Evolutionary conservation across 2,329 filamentous ascomycete genomes (phyloP).

Genomic region (Alternaria sp.): DNA sequence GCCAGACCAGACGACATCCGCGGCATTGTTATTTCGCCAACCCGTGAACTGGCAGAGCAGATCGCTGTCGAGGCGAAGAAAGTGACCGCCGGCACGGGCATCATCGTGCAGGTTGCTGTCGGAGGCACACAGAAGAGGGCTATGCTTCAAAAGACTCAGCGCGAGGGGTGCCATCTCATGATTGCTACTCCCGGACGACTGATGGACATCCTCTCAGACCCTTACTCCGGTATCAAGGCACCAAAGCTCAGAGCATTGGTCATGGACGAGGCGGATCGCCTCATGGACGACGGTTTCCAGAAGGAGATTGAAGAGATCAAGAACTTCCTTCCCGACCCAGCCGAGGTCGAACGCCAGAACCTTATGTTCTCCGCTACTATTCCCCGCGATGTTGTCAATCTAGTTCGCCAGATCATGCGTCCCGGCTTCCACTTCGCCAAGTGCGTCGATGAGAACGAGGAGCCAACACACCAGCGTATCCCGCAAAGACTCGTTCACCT

Average conservation of each 20-base stretch:
- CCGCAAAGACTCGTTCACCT: constrained; percentile 78
- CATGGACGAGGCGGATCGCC: constrained; percentile 71
- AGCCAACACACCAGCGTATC: constrained; percentile 82
- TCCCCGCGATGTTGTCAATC: constrained; percentile 77
- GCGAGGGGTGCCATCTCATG: constrained; percentile 83
- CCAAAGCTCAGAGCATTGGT: constrained; percentile 65
- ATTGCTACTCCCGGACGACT: constrained; percentile 90
- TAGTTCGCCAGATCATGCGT: constrained; percentile 81
- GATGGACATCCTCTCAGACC: constrained; percentile 78
- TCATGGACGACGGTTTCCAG: constrained; percentile 65
- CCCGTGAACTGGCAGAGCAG: constrained; percentile 68
- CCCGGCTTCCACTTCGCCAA: constrained; percentile 86
- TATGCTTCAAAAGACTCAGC: constrained; percentile 72
- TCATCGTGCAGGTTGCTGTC: constrained; percentile 80
- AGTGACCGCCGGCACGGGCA: constrained; percentile 68
- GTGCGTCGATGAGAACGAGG: constrained; percentile 82
- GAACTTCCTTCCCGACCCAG: constrained; percentile 64
- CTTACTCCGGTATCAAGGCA: constrained; percentile 66
- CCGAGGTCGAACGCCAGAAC: constrained; percentile 77
- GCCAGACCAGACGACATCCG: constrained; percentile 60
- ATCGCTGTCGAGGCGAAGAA: constrained; percentile 75
- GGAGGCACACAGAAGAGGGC: constrained; percentile 81
- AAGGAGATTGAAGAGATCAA: constrained; percentile 58
- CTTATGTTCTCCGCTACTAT: constrained; percentile 96
- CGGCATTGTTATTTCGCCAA: constrained; percentile 67